Base-by-base conservation (phyloP, 1,284 basidiomycete species). In the Prillingera fragicola region DNA sequence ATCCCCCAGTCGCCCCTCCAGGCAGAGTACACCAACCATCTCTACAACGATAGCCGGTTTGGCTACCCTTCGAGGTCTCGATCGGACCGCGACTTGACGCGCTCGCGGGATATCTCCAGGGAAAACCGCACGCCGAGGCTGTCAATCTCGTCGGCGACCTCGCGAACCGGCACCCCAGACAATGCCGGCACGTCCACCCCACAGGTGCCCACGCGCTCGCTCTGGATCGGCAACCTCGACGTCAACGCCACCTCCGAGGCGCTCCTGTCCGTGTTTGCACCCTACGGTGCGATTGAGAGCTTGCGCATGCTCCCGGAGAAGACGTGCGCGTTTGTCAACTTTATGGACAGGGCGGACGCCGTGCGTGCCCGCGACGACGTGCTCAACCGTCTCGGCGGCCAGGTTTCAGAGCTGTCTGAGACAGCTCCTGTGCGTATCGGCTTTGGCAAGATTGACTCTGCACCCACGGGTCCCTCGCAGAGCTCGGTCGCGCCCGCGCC, bases 271-370 rank as follows among this genome's bases (percentile, higher is more conserved):
- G 87, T 94, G 14, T 98, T 98, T 70, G 85, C 89, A 15, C 87
- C 87, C 1, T 97, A 97, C 65, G 94, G 94, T 39, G 87, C 90
- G 13, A 96, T 97, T 54, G 94, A 97, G 73, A 92, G 87, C 59
- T 75, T 97, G 65, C 78, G 94, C 54, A 76, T 97, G 60, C 77
- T 97, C 36, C 91, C 91, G 3, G 94, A 97, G 73, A 97, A 98
- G 89, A 91, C 94, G 66, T 98, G 95, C 66, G 94, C 92, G 8
- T 98, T 98, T 68, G 91, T 98, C 69, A 98, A 98, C 71, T 98
- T 94, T 65, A 87, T 95, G 43, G 92, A 95, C 57, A 84, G 89
- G 63, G 79, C 81, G 1, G 94, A 97, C 70, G 95, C 94, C 15
- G 83, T 97, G 49, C 83, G 87, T 45, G 94, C 94, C 6, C 90